Evolutionary conservation across 495 filamentous ascomycete species (phyloP).

Genomic region (Collariella sp.): DNA sequence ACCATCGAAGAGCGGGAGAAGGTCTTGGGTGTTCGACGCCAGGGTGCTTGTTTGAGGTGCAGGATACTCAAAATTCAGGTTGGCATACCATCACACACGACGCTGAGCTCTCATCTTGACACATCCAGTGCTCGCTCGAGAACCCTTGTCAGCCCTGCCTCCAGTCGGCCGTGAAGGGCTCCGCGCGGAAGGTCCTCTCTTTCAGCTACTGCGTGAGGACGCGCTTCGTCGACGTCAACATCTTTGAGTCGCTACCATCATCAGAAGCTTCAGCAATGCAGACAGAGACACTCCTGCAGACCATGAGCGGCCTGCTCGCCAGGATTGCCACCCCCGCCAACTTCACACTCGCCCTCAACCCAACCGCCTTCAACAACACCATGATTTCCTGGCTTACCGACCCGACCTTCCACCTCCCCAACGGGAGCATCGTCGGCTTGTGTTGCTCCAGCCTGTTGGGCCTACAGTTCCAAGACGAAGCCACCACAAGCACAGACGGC

Average conservation of each 20-base stretch:
- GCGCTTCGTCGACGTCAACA: conserved; percentile 24
- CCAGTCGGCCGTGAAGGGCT: conserved; percentile 17
- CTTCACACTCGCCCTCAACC: conserved; percentile 14
- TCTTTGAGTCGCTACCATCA: conserved; percentile 11
- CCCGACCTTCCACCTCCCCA: conserved; percentile 17
- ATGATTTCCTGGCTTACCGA: conserved; percentile 25
- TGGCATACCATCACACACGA: background rate
- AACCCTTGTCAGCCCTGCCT: conserved; percentile 22
- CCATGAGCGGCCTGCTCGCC: conserved; percentile 22
- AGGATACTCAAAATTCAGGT: conserved; percentile 57
- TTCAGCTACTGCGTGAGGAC: conserved; percentile 25
- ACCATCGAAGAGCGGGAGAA: conserved; percentile 50
- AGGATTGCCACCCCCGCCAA: conserved; percentile 20
- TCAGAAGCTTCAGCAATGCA: conserved; percentile 13
- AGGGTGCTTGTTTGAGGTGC: conserved; percentile 65
- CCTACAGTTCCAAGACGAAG: conserved; percentile 20
- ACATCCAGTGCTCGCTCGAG: conserved; percentile 19
- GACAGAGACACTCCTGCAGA: conserved; percentile 17
- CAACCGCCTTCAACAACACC: conserved; percentile 17
- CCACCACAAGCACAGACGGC: conserved; percentile 5
- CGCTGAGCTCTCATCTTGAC: background rate
- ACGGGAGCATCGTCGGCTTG: conserved; percentile 24
- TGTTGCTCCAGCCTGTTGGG: conserved; percentile 26
- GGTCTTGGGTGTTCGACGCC: conserved; percentile 57
- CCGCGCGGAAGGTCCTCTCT: conserved; percentile 20